Evolutionary conservation across 331 rosid species (phyloP).

Genomic region (Quercus tomentella): DNA sequence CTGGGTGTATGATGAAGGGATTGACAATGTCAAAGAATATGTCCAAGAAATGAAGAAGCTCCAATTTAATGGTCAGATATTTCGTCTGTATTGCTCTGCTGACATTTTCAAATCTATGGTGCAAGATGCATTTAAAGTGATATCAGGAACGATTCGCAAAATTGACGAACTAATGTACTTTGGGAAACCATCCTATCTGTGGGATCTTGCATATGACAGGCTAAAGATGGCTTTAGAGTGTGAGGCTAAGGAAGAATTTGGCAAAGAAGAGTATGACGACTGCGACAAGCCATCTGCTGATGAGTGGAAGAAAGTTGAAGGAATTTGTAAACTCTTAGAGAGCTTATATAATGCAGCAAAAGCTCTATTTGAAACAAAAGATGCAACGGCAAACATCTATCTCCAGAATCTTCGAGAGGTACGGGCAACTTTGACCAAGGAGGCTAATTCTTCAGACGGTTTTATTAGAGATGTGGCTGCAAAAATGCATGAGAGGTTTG

Average conservation of each 20-base stretch:
- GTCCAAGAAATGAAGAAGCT: too few relatives aligned
- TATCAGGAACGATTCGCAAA: background rate
- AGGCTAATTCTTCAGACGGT: background rate
- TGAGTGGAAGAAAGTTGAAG: constrained; percentile 13
- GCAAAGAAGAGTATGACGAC: background rate
- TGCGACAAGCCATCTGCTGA: background rate
- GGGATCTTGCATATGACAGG: background rate
- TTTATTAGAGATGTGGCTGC: background rate
- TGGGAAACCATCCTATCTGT: background rate
- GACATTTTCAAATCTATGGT: constrained; percentile 3
- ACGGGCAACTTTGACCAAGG: background rate
- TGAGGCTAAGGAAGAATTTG: background rate
- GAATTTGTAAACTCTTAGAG: constrained; percentile 5
- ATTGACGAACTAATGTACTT: background rate
- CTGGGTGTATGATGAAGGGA: too few relatives aligned
- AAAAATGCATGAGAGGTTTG: constrained; percentile 1
- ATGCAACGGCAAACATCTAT: constrained; percentile 6
- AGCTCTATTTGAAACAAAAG: background rate
- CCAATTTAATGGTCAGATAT: background rate
- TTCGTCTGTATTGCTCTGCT: constrained; percentile 14
- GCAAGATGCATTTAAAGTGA: constrained; percentile 13
- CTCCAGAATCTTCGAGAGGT: constrained; percentile 9
- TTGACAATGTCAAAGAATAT: too few relatives aligned
- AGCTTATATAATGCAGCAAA: background rate
- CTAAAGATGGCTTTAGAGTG: constrained; percentile 1